Evolutionary conservation across 768 basidiomycete genomes (phyloP), one percentile per base, ranked within the genome.

Genomic region (Tricholoma terreum): DNA sequence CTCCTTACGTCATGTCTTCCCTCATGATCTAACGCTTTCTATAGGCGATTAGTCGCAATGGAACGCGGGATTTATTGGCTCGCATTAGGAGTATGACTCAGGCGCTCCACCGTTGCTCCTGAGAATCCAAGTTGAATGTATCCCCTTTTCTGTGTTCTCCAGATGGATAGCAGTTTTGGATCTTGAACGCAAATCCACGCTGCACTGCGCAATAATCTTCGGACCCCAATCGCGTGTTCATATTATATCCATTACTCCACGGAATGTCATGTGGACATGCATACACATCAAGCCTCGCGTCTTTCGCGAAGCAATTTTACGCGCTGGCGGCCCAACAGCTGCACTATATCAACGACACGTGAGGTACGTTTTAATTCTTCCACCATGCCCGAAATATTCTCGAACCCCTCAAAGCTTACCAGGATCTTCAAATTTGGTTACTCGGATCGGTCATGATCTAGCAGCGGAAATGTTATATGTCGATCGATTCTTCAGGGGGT

Each of bases 401-500:
- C 4, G 0, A 17, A 49, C 27, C n/a, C 27, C n/a, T n/a, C 27
- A 49, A 49, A 49, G 46, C 46, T 49, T 49, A 9, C 30, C 46
- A 17, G 27, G 27, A 9, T 49, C 30, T 49, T 35, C 34, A 52
- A 22, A 40, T 35, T 19, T 52, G 50, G 50, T 52, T 40, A 35
- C 33, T 40, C 50, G 49, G 52, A 62, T 62, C 55, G 52, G 43
- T n/a, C 50, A 36, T 19, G 24, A 59, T 59, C 52, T 51, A 48
- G 42, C 34, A 31, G 56, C 58, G 43, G 52, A 59, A 54, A 56
- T 61, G 57, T 38, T 11, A 31, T 49, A 19, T 35, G 22, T 33
- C 12, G 50, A 35, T 52, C 35, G 33, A 22, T 52, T 11, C 36
- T 27, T 40, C 50, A 42, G 24, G 45, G 24, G 52, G 48, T 43